These are phyloP conservation scores for Pseudogymnoascus sp. DNA, from an alignment of 2,329 filamentous ascomycete genomes.

Conservation along the genomic window DNA sequence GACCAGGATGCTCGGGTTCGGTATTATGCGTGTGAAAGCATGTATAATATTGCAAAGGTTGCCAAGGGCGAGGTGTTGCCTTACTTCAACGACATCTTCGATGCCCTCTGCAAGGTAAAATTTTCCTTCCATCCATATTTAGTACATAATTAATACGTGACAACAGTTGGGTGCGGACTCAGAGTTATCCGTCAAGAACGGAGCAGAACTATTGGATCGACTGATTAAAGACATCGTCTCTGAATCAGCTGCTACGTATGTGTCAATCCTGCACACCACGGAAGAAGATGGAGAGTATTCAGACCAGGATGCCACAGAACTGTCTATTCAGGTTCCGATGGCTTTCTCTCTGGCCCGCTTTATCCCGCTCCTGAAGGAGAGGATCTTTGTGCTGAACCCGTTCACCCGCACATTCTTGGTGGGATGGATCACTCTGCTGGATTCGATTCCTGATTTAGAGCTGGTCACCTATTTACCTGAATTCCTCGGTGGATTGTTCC, in stretches of 20 bases:
- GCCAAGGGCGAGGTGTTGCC: constrained; percentile 95
- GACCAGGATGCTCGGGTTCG: constrained; percentile 96
- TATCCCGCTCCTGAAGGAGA: constrained; percentile 86
- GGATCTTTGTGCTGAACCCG: constrained; percentile 89
- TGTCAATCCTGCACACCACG: constrained; percentile 72
- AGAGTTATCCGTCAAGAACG: constrained; percentile 96
- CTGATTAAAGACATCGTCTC: constrained; percentile 94
- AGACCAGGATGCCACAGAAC: constrained; percentile 39
- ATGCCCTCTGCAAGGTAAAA: constrained; percentile 86
- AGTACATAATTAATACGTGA: constrained; percentile 13
- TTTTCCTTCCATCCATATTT: not conserved
- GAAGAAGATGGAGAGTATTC: constrained; percentile 45
- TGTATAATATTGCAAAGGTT: constrained; percentile 99
- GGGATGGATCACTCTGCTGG: constrained; percentile 88
- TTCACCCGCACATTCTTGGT: constrained; percentile 94
- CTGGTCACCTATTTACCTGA: constrained; percentile 88
- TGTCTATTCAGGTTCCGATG: constrained; percentile 56
- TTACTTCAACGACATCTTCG: constrained; percentile 98
- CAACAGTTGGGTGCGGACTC: constrained; percentile 84
- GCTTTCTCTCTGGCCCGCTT: constrained; percentile 89
- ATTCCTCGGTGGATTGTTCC: constrained; percentile 82
- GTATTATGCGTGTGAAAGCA: constrained; percentile 98
- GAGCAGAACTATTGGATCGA: constrained; percentile 88
- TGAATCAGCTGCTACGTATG: constrained; percentile 89
- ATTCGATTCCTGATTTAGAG: constrained; percentile 94